phyloP scores from a whole-genome alignment of 139 green algal species.

The Chloropicon primus region DNA sequence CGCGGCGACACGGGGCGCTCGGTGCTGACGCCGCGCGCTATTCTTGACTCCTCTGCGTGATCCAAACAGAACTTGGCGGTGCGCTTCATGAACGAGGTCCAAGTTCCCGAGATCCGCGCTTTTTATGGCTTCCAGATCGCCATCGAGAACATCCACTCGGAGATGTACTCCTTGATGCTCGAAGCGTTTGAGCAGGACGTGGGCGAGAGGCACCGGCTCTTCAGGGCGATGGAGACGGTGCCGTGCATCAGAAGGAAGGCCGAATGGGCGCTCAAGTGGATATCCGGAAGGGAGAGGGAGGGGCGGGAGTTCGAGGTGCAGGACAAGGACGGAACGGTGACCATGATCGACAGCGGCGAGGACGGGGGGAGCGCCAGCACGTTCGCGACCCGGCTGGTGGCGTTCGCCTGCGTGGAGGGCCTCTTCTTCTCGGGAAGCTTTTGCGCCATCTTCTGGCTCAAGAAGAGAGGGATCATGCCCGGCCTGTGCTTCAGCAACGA shows the following conservation, averaged over 20 bases:
- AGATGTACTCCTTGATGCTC: constrained; percentile 32
- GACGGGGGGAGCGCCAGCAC: constrained; percentile 12
- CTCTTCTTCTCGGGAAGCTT: constrained; percentile 62
- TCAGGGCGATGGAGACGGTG: constrained; percentile 43
- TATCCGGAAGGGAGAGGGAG: not conserved
- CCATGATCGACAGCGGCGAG: not conserved
- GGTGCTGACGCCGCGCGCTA: too few relatives aligned
- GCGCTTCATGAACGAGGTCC: constrained; percentile 23
- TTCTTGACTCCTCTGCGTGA: not conserved
- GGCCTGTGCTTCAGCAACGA: constrained; percentile 64
- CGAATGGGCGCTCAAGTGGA: constrained; percentile 28
- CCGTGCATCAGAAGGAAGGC: constrained; percentile 44
- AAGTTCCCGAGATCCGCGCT: constrained; percentile 19
- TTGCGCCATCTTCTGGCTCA: constrained; percentile 69
- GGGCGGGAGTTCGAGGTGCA: constrained; percentile 30
- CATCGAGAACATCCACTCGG: constrained; percentile 29
- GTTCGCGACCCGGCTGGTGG: constrained; percentile 54
- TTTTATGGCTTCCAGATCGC: constrained; percentile 30
- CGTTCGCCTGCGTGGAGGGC: constrained; percentile 59
- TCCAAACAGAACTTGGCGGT: constrained; percentile 16
- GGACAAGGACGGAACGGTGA: constrained; percentile 34
- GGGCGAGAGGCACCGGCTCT: constrained; percentile 30
- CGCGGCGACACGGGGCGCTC: too few relatives aligned
- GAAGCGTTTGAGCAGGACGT: constrained; percentile 49
- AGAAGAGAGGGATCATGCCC: constrained; percentile 58